Percentiles rank a stretch among this genome's conserved stretches.
Conservation (phyloP, 164 flowering plant genomes). For the Saururus chinensis region DNA sequence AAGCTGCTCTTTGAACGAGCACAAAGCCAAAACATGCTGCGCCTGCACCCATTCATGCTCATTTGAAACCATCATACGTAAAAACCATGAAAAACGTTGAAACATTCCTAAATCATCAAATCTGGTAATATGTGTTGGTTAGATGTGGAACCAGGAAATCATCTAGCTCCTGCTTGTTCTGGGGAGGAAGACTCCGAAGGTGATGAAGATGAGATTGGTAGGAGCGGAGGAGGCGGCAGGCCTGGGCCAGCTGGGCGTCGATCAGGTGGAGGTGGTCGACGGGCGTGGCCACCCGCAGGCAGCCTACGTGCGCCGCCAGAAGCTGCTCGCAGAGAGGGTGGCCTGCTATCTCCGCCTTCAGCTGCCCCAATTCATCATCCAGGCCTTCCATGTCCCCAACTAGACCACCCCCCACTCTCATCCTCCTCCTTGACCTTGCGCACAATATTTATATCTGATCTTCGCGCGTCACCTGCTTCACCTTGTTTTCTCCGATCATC, state of each 20-base stretch:
- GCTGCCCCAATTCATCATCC: slow-evolving; percentile 1
- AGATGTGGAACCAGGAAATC: slow-evolving; percentile 40
- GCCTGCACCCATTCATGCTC: slow-evolving; percentile 22
- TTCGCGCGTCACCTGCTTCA: no score
- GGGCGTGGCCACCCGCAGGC: slow-evolving; percentile 85
- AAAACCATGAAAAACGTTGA: neutral
- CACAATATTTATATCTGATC: no score
- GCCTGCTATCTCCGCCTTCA: slow-evolving; percentile 71
- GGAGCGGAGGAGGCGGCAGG: slow-evolving; percentile 55
- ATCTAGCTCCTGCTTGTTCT: slow-evolving; percentile 75
- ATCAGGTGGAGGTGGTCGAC: slow-evolving; percentile 76
- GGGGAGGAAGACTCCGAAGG: slow-evolving; percentile 43
- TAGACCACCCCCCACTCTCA: neutral
- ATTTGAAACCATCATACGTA: no score
- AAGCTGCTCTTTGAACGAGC: slow-evolving; percentile 80
- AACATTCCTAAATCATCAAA: no score
- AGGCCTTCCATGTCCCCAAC: no score
- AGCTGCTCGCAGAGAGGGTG: slow-evolving; percentile 89
- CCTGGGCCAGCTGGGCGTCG: slow-evolving; percentile 72
- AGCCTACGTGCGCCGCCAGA: slow-evolving; percentile 69
- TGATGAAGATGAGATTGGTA: slow-evolving; percentile 41
- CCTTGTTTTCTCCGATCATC: no score
- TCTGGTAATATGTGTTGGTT: no score
- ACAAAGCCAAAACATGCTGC: slow-evolving; percentile 65
- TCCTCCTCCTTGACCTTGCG: slow-evolving; percentile 32